These are phyloP conservation scores for Talaromyces thailandensis DNA, from an alignment of 495 filamentous ascomycete species.

Conservation along the genomic window DNA sequence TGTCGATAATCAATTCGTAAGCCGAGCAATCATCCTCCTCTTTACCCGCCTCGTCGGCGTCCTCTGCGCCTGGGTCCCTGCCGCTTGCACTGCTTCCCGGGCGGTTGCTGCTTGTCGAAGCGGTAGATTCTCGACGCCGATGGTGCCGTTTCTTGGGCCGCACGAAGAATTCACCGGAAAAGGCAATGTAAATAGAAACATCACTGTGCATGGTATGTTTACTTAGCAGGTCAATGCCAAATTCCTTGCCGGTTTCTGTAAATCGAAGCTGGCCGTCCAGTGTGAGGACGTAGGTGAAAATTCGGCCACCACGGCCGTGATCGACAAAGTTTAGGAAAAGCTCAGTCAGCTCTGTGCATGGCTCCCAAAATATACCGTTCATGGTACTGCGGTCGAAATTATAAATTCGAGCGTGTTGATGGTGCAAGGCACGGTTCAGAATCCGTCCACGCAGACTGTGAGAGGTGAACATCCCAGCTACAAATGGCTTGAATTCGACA, in stretches of 20 bases:
- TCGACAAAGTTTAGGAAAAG: constrained; percentile 83
- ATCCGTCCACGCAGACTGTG: constrained; percentile 67
- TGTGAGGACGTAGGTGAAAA: constrained; percentile 89
- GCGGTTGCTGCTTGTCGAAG: constrained; percentile 11
- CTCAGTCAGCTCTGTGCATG: constrained; percentile 51
- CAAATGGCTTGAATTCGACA: constrained; percentile 86
- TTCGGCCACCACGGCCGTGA: constrained; percentile 71
- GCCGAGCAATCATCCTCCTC: constrained; percentile 47
- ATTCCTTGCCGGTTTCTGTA: constrained; percentile 90
- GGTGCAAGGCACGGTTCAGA: constrained; percentile 75
- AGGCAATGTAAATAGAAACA: constrained; percentile 82
- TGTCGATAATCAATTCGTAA: constrained; percentile 90
- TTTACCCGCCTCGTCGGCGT: constrained; percentile 26
- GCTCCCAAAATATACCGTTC: constrained; percentile 52
- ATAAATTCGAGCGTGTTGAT: constrained; percentile 83
- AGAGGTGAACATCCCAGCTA: constrained; percentile 79
- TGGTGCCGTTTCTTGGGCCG: constrained; percentile 47
- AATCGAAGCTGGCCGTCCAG: constrained; percentile 80
- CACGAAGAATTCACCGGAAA: constrained; percentile 87
- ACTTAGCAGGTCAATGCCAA: constrained; percentile 81
- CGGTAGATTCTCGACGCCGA: constrained; percentile 6
- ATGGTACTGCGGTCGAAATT: constrained; percentile 70
- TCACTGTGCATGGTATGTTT: constrained; percentile 96
- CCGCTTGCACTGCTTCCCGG: constrained; percentile 4
- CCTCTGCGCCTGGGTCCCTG: constrained; percentile 16